These are phyloP conservation scores for Colletotrichum destructivum DNA, from an alignment of 2,329 filamentous ascomycete genomes.

Conservation along the genomic window DNA sequence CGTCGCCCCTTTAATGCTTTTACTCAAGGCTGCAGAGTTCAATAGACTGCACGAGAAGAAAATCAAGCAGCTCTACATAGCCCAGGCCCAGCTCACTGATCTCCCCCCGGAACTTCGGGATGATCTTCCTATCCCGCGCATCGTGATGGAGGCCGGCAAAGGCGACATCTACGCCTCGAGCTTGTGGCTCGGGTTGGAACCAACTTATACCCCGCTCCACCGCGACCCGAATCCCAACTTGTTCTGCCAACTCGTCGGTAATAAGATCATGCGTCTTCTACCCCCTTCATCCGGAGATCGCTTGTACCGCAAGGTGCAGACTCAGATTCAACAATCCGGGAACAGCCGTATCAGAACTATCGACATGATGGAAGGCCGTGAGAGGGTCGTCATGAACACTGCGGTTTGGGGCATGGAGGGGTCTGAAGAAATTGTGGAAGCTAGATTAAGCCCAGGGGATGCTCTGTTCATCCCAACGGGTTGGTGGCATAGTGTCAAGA, in stretches of 20 bases:
- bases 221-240: conserved; percentile 95
- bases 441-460: conserved; percentile 75
- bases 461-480: conserved; percentile 81
- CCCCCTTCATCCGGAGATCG: conserved; percentile 73
- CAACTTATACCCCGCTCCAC: conserved; percentile 92
- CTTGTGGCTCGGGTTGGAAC: conserved; percentile 89
- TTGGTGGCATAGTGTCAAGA: conserved; percentile 64
- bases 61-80: conserved; percentile 79
- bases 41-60: conserved; percentile 52
- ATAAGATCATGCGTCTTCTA: conserved; percentile 82
- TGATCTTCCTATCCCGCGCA: conserved; percentile 77
- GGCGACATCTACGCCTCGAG: conserved; percentile 91
- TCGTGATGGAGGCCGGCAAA: conserved; percentile 76
- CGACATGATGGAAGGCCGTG: conserved; percentile 92
- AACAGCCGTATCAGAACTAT: conserved; percentile 76
- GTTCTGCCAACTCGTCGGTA: conserved; percentile 85
- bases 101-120: conserved; percentile 74
- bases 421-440: conserved; percentile 62
- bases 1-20: conserved; percentile 74
- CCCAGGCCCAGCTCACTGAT: conserved; percentile 81
- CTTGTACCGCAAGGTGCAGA: conserved; percentile 72
- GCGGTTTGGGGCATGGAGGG: conserved; percentile 75
- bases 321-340: conserved; percentile 53
- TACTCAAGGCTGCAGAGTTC: conserved; percentile 71
- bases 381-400: conserved; percentile 76